Evolutionary conservation across 2,329 filamentous ascomycete genomes (phyloP).

Genomic region (Diaporthe eres): DNA sequence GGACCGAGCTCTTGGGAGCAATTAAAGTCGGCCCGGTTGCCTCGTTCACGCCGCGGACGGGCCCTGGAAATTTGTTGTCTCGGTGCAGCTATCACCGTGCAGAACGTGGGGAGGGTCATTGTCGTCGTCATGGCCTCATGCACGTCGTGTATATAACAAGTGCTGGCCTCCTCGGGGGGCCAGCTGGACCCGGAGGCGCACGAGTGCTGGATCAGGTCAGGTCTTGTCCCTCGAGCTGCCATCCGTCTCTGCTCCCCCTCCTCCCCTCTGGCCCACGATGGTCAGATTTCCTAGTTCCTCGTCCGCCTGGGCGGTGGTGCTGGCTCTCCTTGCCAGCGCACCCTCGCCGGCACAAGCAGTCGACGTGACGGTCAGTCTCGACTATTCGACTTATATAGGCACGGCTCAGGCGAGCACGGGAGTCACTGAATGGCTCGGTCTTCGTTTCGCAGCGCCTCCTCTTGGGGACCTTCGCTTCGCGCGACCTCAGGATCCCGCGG

Average conservation of each 20-base stretch:
- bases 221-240: not conserved
- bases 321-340: slow-evolving; percentile 2
- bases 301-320: slow-evolving; percentile 24
- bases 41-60: slow-evolving; percentile 13
- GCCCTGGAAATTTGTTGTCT: not conserved
- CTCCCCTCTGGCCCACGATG: slow-evolving; percentile 1
- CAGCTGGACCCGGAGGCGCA: not conserved
- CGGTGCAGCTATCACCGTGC: slow-evolving; percentile 24
- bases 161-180: not conserved
- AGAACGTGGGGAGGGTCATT: not conserved
- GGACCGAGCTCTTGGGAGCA: slow-evolving; percentile 1
- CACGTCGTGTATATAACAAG: not conserved
- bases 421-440: slow-evolving; percentile 65
- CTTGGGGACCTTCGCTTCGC: slow-evolving; percentile 75
- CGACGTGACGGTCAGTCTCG: slow-evolving; percentile 27
- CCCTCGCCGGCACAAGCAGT: slow-evolving; percentile 30
- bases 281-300: not conserved
- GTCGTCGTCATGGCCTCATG: slow-evolving; percentile 1
- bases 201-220: not conserved
- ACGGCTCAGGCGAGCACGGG: slow-evolving; percentile 36
- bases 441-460: slow-evolving; percentile 80
- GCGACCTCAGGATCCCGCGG: slow-evolving; percentile 73
- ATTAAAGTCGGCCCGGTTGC: slow-evolving; percentile 26
- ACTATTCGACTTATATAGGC: slow-evolving; percentile 41
- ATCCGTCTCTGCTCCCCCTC: not conserved